phyloP scores from a whole-genome alignment of 495 filamentous ascomycete species.

The Tricharina praecox region DNA sequence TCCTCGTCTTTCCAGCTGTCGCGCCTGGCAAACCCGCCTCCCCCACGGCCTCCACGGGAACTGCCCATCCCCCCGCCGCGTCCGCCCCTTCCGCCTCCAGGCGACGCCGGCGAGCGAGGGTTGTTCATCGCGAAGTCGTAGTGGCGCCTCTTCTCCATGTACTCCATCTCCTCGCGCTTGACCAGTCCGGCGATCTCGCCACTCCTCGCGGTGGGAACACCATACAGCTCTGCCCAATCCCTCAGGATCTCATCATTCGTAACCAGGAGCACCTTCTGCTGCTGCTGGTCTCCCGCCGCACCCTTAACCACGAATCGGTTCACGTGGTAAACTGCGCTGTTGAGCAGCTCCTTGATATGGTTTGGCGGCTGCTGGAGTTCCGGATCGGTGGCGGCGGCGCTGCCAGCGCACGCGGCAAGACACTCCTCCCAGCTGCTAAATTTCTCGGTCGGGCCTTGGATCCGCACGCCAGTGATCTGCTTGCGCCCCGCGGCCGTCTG shows the following conservation, averaged over 20 bases:
- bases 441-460: slow-evolving; percentile 43
- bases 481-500: slow-evolving; percentile 33
- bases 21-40: not conserved
- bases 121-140: slow-evolving; percentile 8
- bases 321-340: slow-evolving; percentile 44
- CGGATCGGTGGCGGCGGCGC: slow-evolving; percentile 1
- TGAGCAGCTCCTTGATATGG: slow-evolving; percentile 34
- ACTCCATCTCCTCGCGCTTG: slow-evolving; percentile 20
- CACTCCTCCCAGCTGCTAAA: slow-evolving; percentile 45
- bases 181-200: slow-evolving; percentile 12
- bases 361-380: slow-evolving; percentile 6
- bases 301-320: slow-evolving; percentile 37
- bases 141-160: slow-evolving; percentile 8
- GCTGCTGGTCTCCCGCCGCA: slow-evolving; percentile 29
- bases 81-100: not conserved
- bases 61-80: not conserved
- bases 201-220: slow-evolving; percentile 39
- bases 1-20: slow-evolving; percentile 1
- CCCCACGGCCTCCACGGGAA: not conserved
- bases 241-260: slow-evolving; percentile 42
- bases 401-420: slow-evolving; percentile 1
- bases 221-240: slow-evolving; percentile 43
- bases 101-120: slow-evolving; percentile 1
- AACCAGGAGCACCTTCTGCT: slow-evolving; percentile 39
- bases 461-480: slow-evolving; percentile 32